Conservation (phyloP, 495 filamentous ascomycete species). For the Aspergillus conjunctus region DNA sequence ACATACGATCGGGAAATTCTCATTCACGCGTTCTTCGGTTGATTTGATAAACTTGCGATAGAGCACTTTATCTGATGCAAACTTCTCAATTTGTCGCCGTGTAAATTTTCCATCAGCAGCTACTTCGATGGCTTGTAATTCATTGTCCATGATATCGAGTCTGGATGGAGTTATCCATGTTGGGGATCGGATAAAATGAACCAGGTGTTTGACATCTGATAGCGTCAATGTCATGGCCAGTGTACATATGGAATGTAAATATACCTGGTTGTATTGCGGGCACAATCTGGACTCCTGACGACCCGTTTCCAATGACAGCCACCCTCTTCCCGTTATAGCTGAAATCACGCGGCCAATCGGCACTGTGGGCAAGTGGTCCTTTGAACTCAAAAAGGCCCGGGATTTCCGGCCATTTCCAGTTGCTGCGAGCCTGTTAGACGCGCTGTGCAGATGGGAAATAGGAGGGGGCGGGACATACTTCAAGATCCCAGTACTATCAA, state of each 20-base stretch:
- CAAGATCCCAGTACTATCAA: conserved; percentile 51
- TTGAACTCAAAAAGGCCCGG: conserved; percentile 47
- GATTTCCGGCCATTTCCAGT: conserved; percentile 54
- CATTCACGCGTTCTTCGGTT: conserved; percentile 43
- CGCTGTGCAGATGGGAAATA: neutral
- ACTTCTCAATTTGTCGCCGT: conserved; percentile 35
- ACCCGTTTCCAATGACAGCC: conserved; percentile 51
- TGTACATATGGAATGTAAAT: no score
- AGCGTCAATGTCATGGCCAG: no score
- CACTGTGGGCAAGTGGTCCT: conserved; percentile 51
- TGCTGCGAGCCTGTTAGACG: conserved; percentile 21
- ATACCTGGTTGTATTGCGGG: conserved; percentile 51
- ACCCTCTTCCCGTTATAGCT: conserved; percentile 49
- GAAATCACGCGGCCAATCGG: conserved; percentile 41
- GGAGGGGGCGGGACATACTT: conserved; percentile 29
- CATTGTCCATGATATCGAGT: neutral
- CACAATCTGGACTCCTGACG: conserved; percentile 53
- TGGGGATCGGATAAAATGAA: conserved; percentile 29
- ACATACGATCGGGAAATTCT: conserved; percentile 28
- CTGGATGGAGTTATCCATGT: conserved; percentile 23
- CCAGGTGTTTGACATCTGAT: conserved; percentile 24
- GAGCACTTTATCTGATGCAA: conserved; percentile 23
- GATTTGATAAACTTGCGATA: conserved; percentile 39
- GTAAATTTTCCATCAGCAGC: conserved; percentile 23
- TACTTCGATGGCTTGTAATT: neutral